phyloP scores from a whole-genome alignment of 331 rosid genomes.

The Quercus lobata region DNA sequence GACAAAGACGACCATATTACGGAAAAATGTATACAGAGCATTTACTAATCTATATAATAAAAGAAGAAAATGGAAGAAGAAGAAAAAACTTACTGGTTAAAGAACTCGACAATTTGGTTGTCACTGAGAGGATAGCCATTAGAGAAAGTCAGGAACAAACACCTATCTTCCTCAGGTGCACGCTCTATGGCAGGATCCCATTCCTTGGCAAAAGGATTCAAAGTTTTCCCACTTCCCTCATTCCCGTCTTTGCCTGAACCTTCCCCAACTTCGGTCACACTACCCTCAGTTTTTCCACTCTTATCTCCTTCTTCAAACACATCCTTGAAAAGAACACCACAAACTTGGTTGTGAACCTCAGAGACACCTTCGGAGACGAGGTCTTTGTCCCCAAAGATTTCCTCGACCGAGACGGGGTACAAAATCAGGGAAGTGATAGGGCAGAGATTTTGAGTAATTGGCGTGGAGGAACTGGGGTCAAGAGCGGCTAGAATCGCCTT shows the following conservation, averaged over 20 bases:
- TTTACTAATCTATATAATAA: too few species aligned
- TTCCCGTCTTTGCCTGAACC: neutral
- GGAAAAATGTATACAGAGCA: too few species aligned
- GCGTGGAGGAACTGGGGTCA: neutral
- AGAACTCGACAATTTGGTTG: conserved; percentile 24
- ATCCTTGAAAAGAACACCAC: neutral
- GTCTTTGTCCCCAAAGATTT: neutral
- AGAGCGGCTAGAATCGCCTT: neutral
- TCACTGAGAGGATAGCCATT: conserved; percentile 32
- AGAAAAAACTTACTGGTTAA: conserved; percentile 21
- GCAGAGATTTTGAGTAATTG: neutral
- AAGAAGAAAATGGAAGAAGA: too few species aligned
- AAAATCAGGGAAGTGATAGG: neutral
- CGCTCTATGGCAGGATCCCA: conserved; percentile 20
- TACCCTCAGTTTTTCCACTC: neutral
- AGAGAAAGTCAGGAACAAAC: conserved; percentile 42
- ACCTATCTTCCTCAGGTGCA: conserved; percentile 32
- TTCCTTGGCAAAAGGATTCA: conserved; percentile 30
- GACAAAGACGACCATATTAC: neutral
- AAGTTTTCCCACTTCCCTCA: neutral
- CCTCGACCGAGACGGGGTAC: neutral
- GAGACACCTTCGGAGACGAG: neutral
- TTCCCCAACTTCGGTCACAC: neutral
- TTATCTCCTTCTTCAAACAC: neutral
- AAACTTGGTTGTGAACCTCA: neutral